A percentile compares a stretch with the other conserved stretches of the same genome.
These are phyloP conservation scores for Marsdenia floribunda DNA, from an alignment of 257 asterid genomes.

Conservation along the genomic window DNA sequence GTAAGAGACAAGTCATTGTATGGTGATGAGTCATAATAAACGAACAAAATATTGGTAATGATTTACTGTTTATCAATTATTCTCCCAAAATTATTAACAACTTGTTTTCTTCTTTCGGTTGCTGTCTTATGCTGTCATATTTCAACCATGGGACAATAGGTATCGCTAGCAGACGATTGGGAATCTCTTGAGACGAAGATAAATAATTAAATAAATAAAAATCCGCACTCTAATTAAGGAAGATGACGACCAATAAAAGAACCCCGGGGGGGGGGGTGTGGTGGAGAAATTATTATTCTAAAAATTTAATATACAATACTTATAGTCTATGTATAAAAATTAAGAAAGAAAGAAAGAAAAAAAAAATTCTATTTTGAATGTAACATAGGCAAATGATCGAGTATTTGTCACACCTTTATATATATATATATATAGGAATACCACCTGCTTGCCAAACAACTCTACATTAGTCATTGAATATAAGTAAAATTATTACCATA, in stretches of 20 bases:
- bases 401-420: too few species aligned
- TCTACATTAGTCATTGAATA: too few species aligned
- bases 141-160: slow-evolving; percentile 13
- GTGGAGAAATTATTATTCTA: too few species aligned
- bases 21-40: background rate
- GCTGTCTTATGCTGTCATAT: slow-evolving; percentile 14
- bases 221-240: background rate
- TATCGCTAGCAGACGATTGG: slow-evolving; percentile 7
- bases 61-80: background rate
- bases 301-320: too few species aligned
- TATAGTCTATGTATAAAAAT: too few species aligned
- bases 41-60: background rate
- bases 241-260: background rate
- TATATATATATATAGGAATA: too few species aligned
- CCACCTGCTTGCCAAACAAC: too few species aligned
- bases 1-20: background rate
- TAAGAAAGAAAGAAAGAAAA: too few species aligned
- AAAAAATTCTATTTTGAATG: too few species aligned
- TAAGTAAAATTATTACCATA: too few species aligned
- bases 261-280: too few species aligned
- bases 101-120: background rate
- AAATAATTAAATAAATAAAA: background rate
- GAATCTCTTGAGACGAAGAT: background rate
- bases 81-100: slow-evolving; percentile 1
- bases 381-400: too few species aligned